Percentiles rank a stretch among this genome's conserved stretches.
phyloP scores from a whole-genome alignment of 345 rosid genomes.

The Pseudoturritis turrita region DNA sequence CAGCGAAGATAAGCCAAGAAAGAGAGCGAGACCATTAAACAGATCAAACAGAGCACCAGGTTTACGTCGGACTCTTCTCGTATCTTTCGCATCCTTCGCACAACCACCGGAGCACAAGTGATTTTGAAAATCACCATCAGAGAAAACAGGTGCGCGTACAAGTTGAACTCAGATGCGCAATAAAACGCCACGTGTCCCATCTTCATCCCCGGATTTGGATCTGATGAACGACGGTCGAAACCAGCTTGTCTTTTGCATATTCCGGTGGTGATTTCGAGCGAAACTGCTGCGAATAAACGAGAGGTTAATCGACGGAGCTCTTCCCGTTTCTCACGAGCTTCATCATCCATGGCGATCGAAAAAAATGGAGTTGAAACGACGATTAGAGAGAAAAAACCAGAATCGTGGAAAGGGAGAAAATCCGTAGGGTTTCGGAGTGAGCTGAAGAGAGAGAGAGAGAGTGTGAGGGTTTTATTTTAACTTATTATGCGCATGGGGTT shows the following conservation, averaged over 20 bases:
- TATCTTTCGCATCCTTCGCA: not conserved
- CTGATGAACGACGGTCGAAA: not conserved
- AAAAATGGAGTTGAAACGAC: too few relatives aligned
- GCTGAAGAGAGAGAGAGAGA: too few relatives aligned
- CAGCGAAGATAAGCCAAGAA: conserved; percentile 1
- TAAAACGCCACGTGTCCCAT: not conserved
- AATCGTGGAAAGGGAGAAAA: not conserved
- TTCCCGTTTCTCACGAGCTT: not conserved
- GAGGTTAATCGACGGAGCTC: not conserved
- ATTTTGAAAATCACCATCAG: not conserved
- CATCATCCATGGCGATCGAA: not conserved
- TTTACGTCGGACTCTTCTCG: not conserved
- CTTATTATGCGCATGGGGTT: not conserved
- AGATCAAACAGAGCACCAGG: not conserved
- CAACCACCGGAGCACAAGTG: not conserved
- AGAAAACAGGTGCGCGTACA: not conserved
- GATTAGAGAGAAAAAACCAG: too few relatives aligned
- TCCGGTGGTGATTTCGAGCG: not conserved
- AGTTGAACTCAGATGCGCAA: not conserved
- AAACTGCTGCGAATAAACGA: not conserved
- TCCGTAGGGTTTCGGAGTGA: not conserved
- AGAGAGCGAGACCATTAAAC: not conserved
- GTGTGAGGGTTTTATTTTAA: too few relatives aligned
- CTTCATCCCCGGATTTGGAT: not conserved
- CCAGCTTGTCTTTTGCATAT: not conserved